phyloP scores from a whole-genome alignment of 2,329 filamentous ascomycete genomes.

The Stagonosporopsis rhizophila region DNA sequence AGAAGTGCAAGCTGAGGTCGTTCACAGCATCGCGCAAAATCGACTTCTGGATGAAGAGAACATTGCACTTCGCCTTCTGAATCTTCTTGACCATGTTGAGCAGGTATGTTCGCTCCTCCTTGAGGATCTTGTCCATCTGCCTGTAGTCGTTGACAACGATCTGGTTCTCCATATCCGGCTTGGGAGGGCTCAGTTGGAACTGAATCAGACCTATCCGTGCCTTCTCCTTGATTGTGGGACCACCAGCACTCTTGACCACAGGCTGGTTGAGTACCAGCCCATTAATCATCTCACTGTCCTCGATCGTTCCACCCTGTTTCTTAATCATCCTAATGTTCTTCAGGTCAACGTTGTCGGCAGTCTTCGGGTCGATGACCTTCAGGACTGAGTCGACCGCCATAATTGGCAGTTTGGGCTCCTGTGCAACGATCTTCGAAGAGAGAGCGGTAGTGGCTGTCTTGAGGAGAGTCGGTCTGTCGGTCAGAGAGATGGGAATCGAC shows the following conservation, averaged over 20 bases:
- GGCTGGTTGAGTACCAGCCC: slow-evolving; percentile 91
- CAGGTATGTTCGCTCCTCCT: slow-evolving; percentile 97
- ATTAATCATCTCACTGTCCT: slow-evolving; percentile 97
- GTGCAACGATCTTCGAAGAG: slow-evolving; percentile 97
- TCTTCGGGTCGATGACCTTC: slow-evolving; percentile 94
- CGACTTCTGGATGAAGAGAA: slow-evolving; percentile 97
- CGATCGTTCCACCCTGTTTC: slow-evolving; percentile 97
- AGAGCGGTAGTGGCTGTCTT: slow-evolving; percentile 97
- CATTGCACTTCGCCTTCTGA: slow-evolving; percentile 99
- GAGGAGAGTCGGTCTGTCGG: slow-evolving; percentile 86
- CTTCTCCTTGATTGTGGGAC: slow-evolving; percentile 94
- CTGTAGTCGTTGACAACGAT: slow-evolving; percentile 99
- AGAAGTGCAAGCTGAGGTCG: slow-evolving; percentile 95
- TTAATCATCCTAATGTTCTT: slow-evolving; percentile 97
- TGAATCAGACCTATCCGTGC: slow-evolving; percentile 96
- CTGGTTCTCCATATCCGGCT: slow-evolving; percentile 99
- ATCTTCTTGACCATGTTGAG: slow-evolving; percentile 99
- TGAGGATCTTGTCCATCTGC: slow-evolving; percentile 99
- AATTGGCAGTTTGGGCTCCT: slow-evolving; percentile 94
- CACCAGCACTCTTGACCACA: slow-evolving; percentile 91
- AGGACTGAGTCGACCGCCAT: slow-evolving; percentile 98
- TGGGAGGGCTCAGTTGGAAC: slow-evolving; percentile 97
- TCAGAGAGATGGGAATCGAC: slow-evolving; percentile 90
- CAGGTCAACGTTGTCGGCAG: slow-evolving; percentile 93
- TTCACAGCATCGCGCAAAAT: slow-evolving; percentile 98